Conservation (phyloP, 305 asterid species). For the Fraxinus sp. region DNA sequence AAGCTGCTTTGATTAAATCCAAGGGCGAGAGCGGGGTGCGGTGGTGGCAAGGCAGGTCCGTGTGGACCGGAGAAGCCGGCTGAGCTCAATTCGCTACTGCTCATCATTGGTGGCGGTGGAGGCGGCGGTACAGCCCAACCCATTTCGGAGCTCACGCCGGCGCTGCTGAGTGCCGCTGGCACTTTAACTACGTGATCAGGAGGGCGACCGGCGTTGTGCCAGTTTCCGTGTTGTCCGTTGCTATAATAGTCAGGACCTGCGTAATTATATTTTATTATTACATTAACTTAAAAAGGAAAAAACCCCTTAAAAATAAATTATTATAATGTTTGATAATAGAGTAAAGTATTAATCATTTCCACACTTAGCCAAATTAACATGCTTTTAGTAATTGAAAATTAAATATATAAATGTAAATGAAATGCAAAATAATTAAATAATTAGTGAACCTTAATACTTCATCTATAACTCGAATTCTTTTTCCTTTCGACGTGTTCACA, state of each 20-base stretch:
- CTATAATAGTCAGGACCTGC: constrained; percentile 36
- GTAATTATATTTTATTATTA: not conserved
- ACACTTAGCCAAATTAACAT: no score
- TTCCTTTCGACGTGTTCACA: no score
- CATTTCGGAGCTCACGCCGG: constrained; percentile 45
- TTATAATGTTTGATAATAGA: no score
- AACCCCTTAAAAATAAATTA: no score
- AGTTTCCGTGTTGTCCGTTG: constrained; percentile 24
- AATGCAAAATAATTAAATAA: no score
- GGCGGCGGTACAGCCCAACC: constrained; percentile 57
- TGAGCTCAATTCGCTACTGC: constrained; percentile 55
- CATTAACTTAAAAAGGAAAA: not conserved
- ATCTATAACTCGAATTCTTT: no score
- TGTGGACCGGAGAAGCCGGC: constrained; percentile 49
- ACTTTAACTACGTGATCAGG: constrained; percentile 27
- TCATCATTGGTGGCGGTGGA: constrained; percentile 57
- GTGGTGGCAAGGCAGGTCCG: constrained; percentile 45
- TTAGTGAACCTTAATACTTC: no score
- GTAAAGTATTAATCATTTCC: no score
- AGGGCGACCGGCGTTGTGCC: constrained; percentile 31
- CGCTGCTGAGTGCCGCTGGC: constrained; percentile 37
- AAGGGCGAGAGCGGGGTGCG: constrained; percentile 44
- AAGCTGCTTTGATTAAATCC: constrained; percentile 65
- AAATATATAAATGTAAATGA: not conserved
- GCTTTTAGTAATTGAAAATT: no score